Base-by-base conservation (phyloP, 208 protist genomes). In the Endotrypanum monterogeii region DNA sequence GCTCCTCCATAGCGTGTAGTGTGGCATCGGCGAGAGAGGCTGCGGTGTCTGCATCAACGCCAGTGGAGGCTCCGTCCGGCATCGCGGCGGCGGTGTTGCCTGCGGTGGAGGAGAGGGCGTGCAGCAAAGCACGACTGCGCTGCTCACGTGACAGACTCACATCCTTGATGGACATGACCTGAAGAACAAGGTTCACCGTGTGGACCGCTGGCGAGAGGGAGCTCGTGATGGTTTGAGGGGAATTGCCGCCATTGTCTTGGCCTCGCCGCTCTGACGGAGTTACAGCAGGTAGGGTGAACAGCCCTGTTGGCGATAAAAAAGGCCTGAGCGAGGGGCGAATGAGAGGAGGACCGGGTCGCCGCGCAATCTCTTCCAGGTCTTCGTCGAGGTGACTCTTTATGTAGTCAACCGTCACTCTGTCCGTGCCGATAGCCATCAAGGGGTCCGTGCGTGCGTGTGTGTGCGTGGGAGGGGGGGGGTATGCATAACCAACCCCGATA, bases 141-240 rank as follows among this genome's bases (percentile, higher is more conserved):
- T 90, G 85, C 14, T 84, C 83, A 25, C 83, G 62, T 30, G 87
- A 80, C 14, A 91, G 85, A 4, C 83, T 89, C 9, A 89, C 80
- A 55, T 94, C 87, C 57, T 87, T 81, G 7, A 90, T 77, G 4
- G 75, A 72, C 52, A 91, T 84, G 32, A 94, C 87, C 62, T 94
- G 89, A 18, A 94, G 73, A 50, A 89, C 18, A 25, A 90, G 44
- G 11, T 9, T 65, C 50, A 77, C 28, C 32, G 58, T 55, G 56
- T 37, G 39, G 12, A 39, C 35, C 73, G 44, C 30, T 56, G 41
- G 2, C 68, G 39, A 23, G 8, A 20, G 16, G 50, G 52, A 32
- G 39, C 4, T 44, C 3, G 37, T 32, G 50, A 25, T 28, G 14
- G 62, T 7, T 20, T 51, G 62, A 12, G 23, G 39, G 32, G 23